These are phyloP conservation scores for Acacia pycnantha DNA, from an alignment of 331 rosid species.

Conservation along the genomic window DNA sequence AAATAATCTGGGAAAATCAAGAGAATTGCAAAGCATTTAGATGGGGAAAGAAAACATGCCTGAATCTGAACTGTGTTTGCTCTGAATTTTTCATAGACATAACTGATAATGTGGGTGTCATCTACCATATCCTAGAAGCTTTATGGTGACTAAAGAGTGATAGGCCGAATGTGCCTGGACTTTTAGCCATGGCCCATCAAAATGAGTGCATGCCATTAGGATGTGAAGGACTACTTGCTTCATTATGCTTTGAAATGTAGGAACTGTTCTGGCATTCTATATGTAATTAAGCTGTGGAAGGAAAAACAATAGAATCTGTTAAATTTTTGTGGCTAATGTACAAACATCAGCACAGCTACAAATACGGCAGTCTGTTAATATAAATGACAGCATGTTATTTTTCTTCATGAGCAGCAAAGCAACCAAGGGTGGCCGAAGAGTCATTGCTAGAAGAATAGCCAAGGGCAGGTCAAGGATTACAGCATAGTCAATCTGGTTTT, in stretches of 20 bases:
- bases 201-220: constrained; percentile 11
- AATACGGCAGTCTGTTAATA: background rate
- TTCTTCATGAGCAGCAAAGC: constrained; percentile 73
- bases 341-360: background rate
- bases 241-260: background rate
- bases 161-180: background rate
- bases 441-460: constrained; percentile 87
- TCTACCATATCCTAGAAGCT: constrained; percentile 11
- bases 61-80: background rate
- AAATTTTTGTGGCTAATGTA: background rate
- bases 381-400: constrained; percentile 17
- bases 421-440: constrained; percentile 93
- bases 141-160: background rate
- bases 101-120: constrained; percentile 4
- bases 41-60: constrained; percentile 20
- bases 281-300: background rate
- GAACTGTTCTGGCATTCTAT: background rate
- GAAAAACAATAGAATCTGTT: background rate
- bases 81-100: constrained; percentile 9
- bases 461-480: constrained; percentile 87
- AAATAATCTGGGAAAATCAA: background rate
- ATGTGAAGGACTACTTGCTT: constrained; percentile 2
- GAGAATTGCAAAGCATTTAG: constrained; percentile 19
- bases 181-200: constrained; percentile 11
- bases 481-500: constrained; percentile 51